These are phyloP conservation scores for Gypsophila paniculata DNA, from an alignment of 179 eudicot species.

Conservation along the genomic window DNA sequence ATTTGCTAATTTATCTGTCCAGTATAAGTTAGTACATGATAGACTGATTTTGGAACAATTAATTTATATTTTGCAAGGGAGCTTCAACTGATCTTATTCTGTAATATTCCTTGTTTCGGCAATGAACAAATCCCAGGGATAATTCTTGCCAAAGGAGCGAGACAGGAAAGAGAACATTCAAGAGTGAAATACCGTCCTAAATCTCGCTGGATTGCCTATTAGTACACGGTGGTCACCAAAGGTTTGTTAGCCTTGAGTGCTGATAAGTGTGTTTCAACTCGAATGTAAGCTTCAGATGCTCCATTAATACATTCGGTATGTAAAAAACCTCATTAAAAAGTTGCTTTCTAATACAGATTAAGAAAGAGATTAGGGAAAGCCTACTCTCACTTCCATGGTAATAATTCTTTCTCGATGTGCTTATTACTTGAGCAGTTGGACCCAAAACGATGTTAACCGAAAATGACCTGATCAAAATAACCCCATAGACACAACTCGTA, in stretches of 20 bases:
- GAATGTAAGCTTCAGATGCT: background rate
- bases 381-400: constrained; percentile 92
- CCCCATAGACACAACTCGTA: no score
- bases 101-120: constrained; percentile 12
- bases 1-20: background rate
- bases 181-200: constrained; percentile 89
- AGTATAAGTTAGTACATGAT: background rate
- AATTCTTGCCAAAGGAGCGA: constrained; percentile 72
- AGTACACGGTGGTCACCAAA: constrained; percentile 98
- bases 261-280: background rate
- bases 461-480: no score
- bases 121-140: constrained; percentile 79
- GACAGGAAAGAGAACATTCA: constrained; percentile 76
- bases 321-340: constrained; percentile 13
- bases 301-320: background rate
- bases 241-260: constrained; percentile 37
- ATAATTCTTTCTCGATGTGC: background rate
- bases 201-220: constrained; percentile 89
- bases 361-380: constrained; percentile 90
- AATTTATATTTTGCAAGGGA: background rate
- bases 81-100: background rate
- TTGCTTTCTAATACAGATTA: constrained; percentile 45
- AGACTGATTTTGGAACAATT: background rate
- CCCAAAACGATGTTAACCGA: background rate
- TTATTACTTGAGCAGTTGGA: no score